Evolutionary conservation across 176 grass and related monocot genomes (phyloP).

Genomic region (Aegilops longissima): DNA sequence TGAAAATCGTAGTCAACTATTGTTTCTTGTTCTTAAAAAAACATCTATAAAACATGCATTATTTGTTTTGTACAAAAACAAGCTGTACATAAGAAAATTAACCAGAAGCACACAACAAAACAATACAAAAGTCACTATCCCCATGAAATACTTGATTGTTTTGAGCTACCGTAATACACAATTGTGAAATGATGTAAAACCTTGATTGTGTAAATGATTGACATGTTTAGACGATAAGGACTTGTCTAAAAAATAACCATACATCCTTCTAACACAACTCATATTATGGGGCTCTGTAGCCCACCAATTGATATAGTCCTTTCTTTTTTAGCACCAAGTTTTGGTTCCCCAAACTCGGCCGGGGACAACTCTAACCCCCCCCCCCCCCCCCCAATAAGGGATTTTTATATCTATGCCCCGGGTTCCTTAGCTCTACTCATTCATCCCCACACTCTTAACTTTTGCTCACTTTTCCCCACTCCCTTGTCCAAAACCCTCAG

Average conservation of each 20-base stretch:
- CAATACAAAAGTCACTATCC: neutral
- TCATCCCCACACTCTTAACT: no score
- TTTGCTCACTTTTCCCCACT: no score
- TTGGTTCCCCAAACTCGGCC: conserved; percentile 29
- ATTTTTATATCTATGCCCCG: no score
- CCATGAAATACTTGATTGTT: conserved; percentile 24
- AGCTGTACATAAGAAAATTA: no score
- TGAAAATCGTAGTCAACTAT: no score
- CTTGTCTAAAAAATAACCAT: neutral
- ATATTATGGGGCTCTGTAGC: conserved; percentile 28
- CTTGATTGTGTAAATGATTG: conserved; percentile 42
- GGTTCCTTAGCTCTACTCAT: no score
- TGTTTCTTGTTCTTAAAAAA: no score
- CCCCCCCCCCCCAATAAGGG: no score
- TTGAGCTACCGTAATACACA: conserved; percentile 24
- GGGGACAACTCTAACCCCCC: no score
- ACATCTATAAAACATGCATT: no score
- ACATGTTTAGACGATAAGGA: conserved; percentile 46
- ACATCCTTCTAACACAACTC: conserved; percentile 42
- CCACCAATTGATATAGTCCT: conserved; percentile 50
- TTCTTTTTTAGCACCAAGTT: conserved; percentile 78
- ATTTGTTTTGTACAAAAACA: no score
- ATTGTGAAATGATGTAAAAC: conserved; percentile 23
- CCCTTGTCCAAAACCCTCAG: no score
- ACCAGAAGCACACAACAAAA: neutral